phyloP scores from a whole-genome alignment of 1,139 yeast species.

The Yarrowia galli region DNA sequence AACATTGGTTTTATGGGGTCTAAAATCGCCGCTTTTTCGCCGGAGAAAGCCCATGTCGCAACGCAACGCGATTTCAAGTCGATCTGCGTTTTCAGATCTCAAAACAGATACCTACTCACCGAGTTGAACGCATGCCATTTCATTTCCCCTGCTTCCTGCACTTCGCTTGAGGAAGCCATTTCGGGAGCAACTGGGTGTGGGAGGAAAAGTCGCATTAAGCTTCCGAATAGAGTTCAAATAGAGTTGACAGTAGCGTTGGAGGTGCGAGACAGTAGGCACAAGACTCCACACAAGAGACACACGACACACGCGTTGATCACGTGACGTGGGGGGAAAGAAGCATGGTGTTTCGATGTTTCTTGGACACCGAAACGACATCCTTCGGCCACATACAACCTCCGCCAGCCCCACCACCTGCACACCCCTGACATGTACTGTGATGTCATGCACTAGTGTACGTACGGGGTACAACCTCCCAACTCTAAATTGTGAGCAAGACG shows the following conservation, averaged over 20 bases:
- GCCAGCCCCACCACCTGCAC: not conserved
- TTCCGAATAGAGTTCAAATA: not conserved
- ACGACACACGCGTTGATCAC: not conserved
- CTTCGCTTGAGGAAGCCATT: constrained; percentile 24
- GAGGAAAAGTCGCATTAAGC: not conserved
- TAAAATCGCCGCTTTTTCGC: not conserved
- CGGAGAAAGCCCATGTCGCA: constrained; percentile 1
- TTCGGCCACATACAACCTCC: too few species aligned
- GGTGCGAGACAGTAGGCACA: constrained; percentile 11
- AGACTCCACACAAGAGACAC: constrained; percentile 13
- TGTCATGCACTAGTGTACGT: constrained; percentile 8
- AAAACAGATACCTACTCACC: not conserved
- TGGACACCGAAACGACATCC: too few species aligned
- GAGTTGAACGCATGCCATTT: not conserved
- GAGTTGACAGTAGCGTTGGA: not conserved
- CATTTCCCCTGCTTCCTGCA: constrained; percentile 29
- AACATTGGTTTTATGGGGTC: constrained; percentile 7
- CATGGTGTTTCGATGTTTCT: too few species aligned
- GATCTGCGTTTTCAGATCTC: not conserved
- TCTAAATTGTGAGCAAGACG: constrained; percentile 28
- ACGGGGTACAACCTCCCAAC: constrained; percentile 8
- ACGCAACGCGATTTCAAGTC: not conserved
- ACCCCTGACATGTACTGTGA: constrained; percentile 22
- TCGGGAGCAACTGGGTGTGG: constrained; percentile 12
- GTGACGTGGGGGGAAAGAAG: not conserved